Conservation (phyloP, 1,284 basidiomycete genomes). For the Ganoderma leucocontextum region DNA sequence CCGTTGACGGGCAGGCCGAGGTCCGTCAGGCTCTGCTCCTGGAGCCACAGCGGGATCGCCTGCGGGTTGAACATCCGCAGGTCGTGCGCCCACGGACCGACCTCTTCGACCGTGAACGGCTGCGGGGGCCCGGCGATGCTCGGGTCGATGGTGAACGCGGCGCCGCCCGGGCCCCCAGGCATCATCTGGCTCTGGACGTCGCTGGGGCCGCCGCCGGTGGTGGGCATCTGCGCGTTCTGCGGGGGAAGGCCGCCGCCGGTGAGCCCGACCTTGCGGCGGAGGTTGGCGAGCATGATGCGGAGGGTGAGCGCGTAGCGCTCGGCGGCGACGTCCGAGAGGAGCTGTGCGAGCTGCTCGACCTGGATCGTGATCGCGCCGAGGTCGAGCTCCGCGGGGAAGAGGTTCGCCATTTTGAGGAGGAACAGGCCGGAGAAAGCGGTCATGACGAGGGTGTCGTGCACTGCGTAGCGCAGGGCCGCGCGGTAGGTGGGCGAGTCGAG, state of each 20-base stretch:
- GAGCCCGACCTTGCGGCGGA: constrained; percentile 85
- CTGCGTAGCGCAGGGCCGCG: constrained; percentile 86
- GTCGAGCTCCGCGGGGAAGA: constrained; percentile 86
- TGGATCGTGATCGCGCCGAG: constrained; percentile 76
- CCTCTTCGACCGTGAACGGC: constrained; percentile 81
- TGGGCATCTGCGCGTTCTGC: constrained; percentile 24
- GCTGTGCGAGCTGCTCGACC: constrained; percentile 84
- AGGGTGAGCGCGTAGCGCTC: constrained; percentile 91
- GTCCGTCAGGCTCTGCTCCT: constrained; percentile 88
- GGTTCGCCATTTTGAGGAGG: constrained; percentile 89
- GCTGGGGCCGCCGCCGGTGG: constrained; percentile 42
- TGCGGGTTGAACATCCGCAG: constrained; percentile 80
- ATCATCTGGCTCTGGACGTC: background rate
- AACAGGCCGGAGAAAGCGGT: constrained; percentile 93
- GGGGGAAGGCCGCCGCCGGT: constrained; percentile 51
- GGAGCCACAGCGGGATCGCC: constrained; percentile 82
- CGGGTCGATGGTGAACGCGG: constrained; percentile 61
- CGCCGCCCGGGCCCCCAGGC: constrained; percentile 28
- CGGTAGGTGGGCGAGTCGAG: constrained; percentile 82
- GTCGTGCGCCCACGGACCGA: constrained; percentile 80
- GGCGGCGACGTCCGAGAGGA: constrained; percentile 87
- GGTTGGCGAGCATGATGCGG: constrained; percentile 89
- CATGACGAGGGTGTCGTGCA: constrained; percentile 92
- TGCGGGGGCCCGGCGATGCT: constrained; percentile 59
- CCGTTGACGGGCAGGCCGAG: constrained; percentile 90